Evolutionary conservation across 768 basidiomycete genomes (phyloP).

Genomic region (Rhizopogon vinicolor): DNA sequence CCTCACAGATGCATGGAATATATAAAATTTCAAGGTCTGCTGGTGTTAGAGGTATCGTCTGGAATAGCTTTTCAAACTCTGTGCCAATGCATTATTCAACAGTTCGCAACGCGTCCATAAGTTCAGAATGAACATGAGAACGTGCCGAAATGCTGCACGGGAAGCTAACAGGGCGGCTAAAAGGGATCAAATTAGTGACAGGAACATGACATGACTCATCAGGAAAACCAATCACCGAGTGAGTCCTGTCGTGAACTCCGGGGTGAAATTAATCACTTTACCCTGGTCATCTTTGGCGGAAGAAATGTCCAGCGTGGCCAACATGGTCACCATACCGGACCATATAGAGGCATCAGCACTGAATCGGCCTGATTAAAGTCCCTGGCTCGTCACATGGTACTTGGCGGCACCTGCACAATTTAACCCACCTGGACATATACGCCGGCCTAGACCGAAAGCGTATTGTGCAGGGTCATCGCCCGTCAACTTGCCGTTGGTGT

Average conservation of each 20-base stretch:
- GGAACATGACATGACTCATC: neutral
- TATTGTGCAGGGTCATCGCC: neutral
- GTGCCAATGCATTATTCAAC: no score
- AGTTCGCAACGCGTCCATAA: no score
- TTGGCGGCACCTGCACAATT: no score
- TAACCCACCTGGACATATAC: neutral
- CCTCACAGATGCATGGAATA: no score
- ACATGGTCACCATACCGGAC: slow-evolving; percentile 6
- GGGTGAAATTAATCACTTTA: slow-evolving; percentile 6
- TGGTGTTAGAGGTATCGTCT: no score
- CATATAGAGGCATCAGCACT: slow-evolving; percentile 7
- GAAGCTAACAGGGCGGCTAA: slow-evolving; percentile 1
- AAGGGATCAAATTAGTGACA: neutral
- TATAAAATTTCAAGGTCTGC: no score
- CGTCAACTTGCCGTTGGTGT: neutral
- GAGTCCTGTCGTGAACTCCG: slow-evolving; percentile 1
- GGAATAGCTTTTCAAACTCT: no score
- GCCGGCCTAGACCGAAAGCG: slow-evolving; percentile 1
- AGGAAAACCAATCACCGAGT: neutral
- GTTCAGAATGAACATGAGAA: neutral
- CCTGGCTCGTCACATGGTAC: no score
- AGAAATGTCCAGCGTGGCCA: slow-evolving; percentile 6
- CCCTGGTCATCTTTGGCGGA: slow-evolving; percentile 4
- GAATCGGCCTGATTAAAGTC: slow-evolving; percentile 1
- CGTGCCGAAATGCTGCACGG: slow-evolving; percentile 3